Evolutionary conservation across 768 basidiomycete species (phyloP).

Genomic region (Agaricus subrufescens): DNA sequence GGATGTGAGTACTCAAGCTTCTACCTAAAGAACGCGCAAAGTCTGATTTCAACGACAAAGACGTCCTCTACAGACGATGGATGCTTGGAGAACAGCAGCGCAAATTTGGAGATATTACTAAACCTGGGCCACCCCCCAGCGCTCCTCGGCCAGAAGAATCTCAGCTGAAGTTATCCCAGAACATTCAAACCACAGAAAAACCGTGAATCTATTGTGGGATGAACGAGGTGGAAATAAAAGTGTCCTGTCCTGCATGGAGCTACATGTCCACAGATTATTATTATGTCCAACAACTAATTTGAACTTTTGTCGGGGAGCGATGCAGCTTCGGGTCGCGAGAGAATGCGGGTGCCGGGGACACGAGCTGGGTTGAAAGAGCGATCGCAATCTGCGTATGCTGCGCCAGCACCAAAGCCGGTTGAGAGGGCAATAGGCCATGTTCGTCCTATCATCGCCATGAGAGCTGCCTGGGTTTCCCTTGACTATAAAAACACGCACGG

Average conservation of each 20-base stretch:
- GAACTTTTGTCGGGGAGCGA: slow-evolving; percentile 16
- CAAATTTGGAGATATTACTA: slow-evolving; percentile 15
- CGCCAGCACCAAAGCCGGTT: slow-evolving; percentile 83
- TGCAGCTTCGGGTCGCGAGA: slow-evolving; percentile 36
- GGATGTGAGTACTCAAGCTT: slow-evolving; percentile 41
- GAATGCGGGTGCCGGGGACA: slow-evolving; percentile 76
- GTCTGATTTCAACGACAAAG: slow-evolving; percentile 25
- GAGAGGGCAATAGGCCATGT: slow-evolving; percentile 88
- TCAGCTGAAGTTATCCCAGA: neutral
- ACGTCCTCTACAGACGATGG: slow-evolving; percentile 62
- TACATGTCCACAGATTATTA: neutral
- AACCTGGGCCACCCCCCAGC: slow-evolving; percentile 12
- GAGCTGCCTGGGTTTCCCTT: too few species aligned
- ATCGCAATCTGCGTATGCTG: slow-evolving; percentile 90
- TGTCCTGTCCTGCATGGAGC: neutral
- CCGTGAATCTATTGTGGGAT: neutral
- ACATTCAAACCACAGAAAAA: neutral
- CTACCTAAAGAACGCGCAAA: slow-evolving; percentile 3
- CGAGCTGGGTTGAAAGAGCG: slow-evolving; percentile 89
- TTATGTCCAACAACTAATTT: neutral
- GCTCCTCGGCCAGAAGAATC: slow-evolving; percentile 8
- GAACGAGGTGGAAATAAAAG: neutral
- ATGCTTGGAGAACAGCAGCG: slow-evolving; percentile 38
- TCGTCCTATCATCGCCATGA: slow-evolving; percentile 59
- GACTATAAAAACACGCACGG: too few species aligned